phyloP scores from a whole-genome alignment of 2,329 filamentous ascomycete species.

The Aspergillus sp. region DNA sequence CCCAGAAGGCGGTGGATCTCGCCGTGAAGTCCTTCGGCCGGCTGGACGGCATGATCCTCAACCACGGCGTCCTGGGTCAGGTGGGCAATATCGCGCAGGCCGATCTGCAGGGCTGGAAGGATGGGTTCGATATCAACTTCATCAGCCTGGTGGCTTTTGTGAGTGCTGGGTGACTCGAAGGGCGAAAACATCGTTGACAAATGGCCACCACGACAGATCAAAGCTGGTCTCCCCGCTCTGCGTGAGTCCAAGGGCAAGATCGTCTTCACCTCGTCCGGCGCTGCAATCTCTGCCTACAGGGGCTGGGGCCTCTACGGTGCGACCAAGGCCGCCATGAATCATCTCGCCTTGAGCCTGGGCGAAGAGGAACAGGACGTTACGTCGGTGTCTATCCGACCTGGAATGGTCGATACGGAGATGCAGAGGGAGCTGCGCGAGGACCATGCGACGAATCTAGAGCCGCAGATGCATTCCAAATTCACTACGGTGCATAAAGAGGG shows the following conservation, averaged over 20 bases:
- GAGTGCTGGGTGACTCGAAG: constrained; percentile 20
- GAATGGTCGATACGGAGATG: constrained; percentile 28
- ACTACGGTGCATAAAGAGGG: constrained; percentile 59
- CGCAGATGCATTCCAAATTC: constrained; percentile 55
- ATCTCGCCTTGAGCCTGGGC: constrained; percentile 19
- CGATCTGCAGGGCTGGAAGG: constrained; percentile 64
- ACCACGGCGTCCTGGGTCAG: constrained; percentile 75
- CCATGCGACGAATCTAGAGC: constrained; percentile 53
- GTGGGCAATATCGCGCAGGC: constrained; percentile 60
- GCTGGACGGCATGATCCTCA: constrained; percentile 75
- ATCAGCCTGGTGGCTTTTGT: constrained; percentile 75
- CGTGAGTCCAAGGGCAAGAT: constrained; percentile 26
- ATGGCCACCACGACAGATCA: constrained; percentile 12
- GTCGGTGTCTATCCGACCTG: constrained; percentile 22
- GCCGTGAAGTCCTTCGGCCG: constrained; percentile 59
- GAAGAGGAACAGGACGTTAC: constrained; percentile 19
- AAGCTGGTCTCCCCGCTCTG: constrained; percentile 22
- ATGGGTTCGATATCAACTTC: constrained; percentile 72
- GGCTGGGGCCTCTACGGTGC: constrained; percentile 30
- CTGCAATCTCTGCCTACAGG: constrained; percentile 20
- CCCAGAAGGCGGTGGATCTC: constrained; percentile 53
- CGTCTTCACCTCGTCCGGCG: constrained; percentile 29
- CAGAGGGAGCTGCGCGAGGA: constrained; percentile 60
- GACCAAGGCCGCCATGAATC: constrained; percentile 30
- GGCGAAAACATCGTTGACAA: background rate